These are phyloP conservation scores for Termitomyces sp. DNA, from an alignment of 768 basidiomycete genomes.

Conservation along the genomic window DNA sequence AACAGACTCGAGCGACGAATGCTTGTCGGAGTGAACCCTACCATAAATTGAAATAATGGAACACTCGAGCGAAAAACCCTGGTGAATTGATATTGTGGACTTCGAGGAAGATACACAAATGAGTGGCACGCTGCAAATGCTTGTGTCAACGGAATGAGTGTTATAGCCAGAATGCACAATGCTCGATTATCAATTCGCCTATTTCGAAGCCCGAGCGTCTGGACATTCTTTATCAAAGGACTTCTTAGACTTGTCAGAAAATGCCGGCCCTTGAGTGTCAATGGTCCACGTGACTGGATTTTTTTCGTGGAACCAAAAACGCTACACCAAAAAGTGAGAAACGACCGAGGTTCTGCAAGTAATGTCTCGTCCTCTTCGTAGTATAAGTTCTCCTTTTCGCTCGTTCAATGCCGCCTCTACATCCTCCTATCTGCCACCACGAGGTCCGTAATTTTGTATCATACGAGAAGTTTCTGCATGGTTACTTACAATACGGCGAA, in stretches of 20 bases:
- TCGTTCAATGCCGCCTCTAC: conserved; percentile 9
- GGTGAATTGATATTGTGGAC: background rate
- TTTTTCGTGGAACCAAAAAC: background rate
- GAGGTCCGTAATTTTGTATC: conserved; percentile 8
- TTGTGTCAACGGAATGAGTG: background rate
- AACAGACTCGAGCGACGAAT: conserved; percentile 3
- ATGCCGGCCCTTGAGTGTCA: background rate
- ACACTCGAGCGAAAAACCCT: conserved; percentile 1
- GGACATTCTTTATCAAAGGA: too few relatives aligned
- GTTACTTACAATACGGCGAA: background rate
- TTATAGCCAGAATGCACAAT: background rate
- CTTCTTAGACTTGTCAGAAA: background rate
- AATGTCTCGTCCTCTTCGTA: conserved; percentile 27
- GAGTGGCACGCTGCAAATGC: background rate
- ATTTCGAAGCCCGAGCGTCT: background rate
- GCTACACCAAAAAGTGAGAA: conserved; percentile 3
- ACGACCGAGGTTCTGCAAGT: conserved; percentile 4
- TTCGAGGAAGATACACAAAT: conserved; percentile 1
- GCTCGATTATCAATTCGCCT: background rate
- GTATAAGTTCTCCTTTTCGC: conserved; percentile 22
- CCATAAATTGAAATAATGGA: background rate
- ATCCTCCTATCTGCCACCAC: conserved; percentile 11
- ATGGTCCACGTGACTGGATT: background rate
- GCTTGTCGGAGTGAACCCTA: background rate
- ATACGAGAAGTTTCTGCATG: conserved; percentile 8